Base-by-base conservation (phyloP, 768 basidiomycete genomes). In the Termitomyces eurrhizus region DNA sequence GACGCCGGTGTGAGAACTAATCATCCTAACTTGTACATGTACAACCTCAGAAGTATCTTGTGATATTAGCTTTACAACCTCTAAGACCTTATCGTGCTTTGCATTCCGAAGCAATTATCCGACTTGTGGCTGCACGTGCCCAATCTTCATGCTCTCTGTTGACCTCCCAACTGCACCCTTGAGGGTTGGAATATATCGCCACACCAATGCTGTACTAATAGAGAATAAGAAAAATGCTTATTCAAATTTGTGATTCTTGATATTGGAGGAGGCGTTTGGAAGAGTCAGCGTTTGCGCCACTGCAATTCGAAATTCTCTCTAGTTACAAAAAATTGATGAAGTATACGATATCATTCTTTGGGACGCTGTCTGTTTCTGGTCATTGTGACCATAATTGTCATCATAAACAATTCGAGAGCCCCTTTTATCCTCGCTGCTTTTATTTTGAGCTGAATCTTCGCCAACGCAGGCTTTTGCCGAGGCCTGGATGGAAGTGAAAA, bases 1-100 rank as follows among this genome's bases (percentile, higher is more conserved):
- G 37, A 44, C n/a, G 37, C 18, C 41, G 7, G 39, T 53, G 54
- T 58, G 51, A 29, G 44, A 45, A 48, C 61, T 46, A 29, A 64
- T 32, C 18, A 35, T 44, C 37, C 32, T 51, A 13, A 29, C 33
- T 51, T 50, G 48, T 51, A 41, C 41, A 48, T 48, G 33, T 57
- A 46, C 13, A 48, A 37, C 32, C 9, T 36, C 68, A 9, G 54
- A 42, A 54, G 29, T 54, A 42, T 42, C 29, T n/a, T 41, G 39
- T 26, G 29, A 54, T 54, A 7, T n/a, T 44, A 32, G 54, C 9
- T n/a, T 18, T 21, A 33, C 29, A n/a, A 42, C 7, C 13, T 32
- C 36, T 29, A 11, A 26, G 26, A 37, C 9, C 52, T 29, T n/a
- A 11, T 32, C 12, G 1, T 32, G 14, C 9, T 53, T 8, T 37